These are phyloP conservation scores for Coniochaeta prunicola DNA, from an alignment of 2,329 filamentous ascomycete genomes.

Conservation along the genomic window DNA sequence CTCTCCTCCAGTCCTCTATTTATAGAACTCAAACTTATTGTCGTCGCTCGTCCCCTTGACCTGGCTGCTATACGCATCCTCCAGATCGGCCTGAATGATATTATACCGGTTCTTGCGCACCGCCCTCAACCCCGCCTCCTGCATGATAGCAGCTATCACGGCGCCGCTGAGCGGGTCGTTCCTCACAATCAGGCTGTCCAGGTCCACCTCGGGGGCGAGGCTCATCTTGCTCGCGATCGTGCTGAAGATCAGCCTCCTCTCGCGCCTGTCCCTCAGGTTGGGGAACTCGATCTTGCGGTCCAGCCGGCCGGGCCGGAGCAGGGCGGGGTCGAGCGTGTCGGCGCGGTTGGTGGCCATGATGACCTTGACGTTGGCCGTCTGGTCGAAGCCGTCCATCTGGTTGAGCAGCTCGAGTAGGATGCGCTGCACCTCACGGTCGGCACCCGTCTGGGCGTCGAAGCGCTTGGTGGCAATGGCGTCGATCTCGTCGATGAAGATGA, in stretches of 20 bases:
- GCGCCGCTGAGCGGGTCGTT: conserved; percentile 94
- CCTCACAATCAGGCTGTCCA: conserved; percentile 91
- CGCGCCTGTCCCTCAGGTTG: conserved; percentile 84
- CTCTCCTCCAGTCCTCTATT: conserved; percentile 37
- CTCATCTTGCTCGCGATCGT: conserved; percentile 99
- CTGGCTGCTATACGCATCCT: conserved; percentile 95
- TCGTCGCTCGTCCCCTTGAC: conserved; percentile 70
- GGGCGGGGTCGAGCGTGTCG: conserved; percentile 90
- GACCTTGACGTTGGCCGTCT: conserved; percentile 98
- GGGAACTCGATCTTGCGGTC: conserved; percentile 99
- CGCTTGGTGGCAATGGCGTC: conserved; percentile 98
- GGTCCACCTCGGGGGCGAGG: conserved; percentile 88
- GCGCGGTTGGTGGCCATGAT: conserved; percentile 99
- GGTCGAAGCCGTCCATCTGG: conserved; percentile 99
- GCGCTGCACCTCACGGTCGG: conserved; percentile 96
- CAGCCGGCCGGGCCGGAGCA: conserved; percentile 88
- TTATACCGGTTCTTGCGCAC: conserved; percentile 98
- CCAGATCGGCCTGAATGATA: conserved; percentile 94
- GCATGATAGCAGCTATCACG: conserved; percentile 98
- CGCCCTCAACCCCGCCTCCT: conserved; percentile 89
- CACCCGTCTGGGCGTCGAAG: conserved; percentile 97
- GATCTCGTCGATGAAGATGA: conserved; percentile 99
- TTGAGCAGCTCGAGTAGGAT: conserved; percentile 96
- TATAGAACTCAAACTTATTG: conserved; percentile 88
- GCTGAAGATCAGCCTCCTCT: conserved; percentile 91